Evolutionary conservation across 495 filamentous ascomycete species (phyloP).

Genomic region (Penicillium pancosmium): DNA sequence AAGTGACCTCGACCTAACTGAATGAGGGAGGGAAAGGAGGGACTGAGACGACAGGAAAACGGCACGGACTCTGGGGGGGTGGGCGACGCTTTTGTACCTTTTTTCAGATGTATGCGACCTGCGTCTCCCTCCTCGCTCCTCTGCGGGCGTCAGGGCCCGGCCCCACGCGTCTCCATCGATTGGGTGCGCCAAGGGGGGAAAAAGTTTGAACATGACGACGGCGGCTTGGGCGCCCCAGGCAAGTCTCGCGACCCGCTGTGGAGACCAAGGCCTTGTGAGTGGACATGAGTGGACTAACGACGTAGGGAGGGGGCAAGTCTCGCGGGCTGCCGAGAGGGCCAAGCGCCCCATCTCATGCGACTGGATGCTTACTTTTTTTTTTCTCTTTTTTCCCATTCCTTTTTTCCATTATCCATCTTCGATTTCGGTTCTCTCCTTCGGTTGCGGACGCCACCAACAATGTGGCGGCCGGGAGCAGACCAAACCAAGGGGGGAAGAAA

Average conservation of each 20-base stretch:
- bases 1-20: conserved; percentile 2
- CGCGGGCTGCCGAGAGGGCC: conserved; percentile 10
- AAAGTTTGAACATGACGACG: conserved; percentile 23
- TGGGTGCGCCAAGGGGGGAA: conserved; percentile 14
- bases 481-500: not conserved
- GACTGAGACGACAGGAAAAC: conserved; percentile 10
- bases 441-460: conserved; percentile 19
- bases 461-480: conserved; percentile 9
- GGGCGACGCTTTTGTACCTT: conserved; percentile 14
- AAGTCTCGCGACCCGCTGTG: conserved; percentile 22
- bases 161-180: conserved; percentile 4
- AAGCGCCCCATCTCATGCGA: conserved; percentile 5
- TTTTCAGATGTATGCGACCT: conserved; percentile 1
- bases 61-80: conserved; percentile 8
- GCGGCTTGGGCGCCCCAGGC: conserved; percentile 18
- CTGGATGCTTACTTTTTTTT: not conserved
- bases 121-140: not conserved
- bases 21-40: conserved; percentile 8
- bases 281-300: not conserved
- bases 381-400: not conserved
- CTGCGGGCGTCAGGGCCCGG: conserved; percentile 6
- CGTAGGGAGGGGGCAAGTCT: not conserved
- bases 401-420: not conserved
- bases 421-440: not conserved
- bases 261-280: conserved; percentile 4